A percentile compares a stretch with the other conserved stretches of the same genome.
phyloP scores from a whole-genome alignment of 2,329 filamentous ascomycete species.

The Verticillium nubilum region DNA sequence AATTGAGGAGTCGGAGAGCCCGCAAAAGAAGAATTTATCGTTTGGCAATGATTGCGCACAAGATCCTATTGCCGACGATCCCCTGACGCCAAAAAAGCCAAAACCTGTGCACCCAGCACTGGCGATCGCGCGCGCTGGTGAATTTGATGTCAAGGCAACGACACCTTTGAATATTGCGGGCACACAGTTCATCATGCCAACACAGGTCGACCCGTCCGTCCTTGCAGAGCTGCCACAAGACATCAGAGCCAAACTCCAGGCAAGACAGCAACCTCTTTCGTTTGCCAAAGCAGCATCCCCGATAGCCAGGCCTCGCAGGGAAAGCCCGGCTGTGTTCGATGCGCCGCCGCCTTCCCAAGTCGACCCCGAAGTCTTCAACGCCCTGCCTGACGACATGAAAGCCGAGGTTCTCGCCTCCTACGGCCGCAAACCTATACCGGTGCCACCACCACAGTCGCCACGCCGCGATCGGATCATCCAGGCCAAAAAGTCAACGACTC shows the following conservation, averaged over 20 bases:
- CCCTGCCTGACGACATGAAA: conserved; percentile 80
- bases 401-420: conserved; percentile 78
- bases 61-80: conserved; percentile 53
- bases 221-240: conserved; percentile 78
- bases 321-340: conserved; percentile 24
- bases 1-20: conserved; percentile 42
- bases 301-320: conserved; percentile 29
- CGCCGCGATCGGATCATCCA: conserved; percentile 49
- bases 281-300: conserved; percentile 22
- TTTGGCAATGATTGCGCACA: conserved; percentile 23
- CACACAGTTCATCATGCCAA: conserved; percentile 88
- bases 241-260: conserved; percentile 65
- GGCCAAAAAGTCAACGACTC: conserved; percentile 49
- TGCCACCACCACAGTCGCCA: conserved; percentile 41
- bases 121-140: conserved; percentile 42
- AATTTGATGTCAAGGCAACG: conserved; percentile 50
- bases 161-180: conserved; percentile 72
- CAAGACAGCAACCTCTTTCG: conserved; percentile 12
- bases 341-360: conserved; percentile 71
- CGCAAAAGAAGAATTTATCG: conserved; percentile 23
- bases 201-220: conserved; percentile 74
- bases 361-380: conserved; percentile 77
- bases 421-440: conserved; percentile 25
- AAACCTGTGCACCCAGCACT: conserved; percentile 47
- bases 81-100: conserved; percentile 45